Conservation (phyloP, 2,329 filamentous ascomycete species). For the Trichoderma asperellum region DNA sequence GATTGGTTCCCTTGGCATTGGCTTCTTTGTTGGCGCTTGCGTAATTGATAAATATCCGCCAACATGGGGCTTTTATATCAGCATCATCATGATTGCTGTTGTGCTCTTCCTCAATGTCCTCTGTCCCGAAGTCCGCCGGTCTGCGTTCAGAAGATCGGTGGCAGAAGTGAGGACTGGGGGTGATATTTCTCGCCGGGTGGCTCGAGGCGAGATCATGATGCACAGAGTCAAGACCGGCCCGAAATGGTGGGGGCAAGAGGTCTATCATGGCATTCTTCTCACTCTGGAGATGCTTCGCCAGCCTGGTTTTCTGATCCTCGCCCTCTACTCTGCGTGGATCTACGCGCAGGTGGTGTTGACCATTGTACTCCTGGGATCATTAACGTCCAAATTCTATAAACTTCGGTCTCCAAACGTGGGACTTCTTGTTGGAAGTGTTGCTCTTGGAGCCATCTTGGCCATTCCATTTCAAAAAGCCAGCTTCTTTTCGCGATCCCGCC, state of each 20-base stretch:
- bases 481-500: conserved; percentile 67
- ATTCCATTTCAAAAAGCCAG: conserved; percentile 76
- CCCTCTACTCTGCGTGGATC: conserved; percentile 76
- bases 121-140: conserved; percentile 71
- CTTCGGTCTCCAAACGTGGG: conserved; percentile 69
- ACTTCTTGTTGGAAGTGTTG: conserved; percentile 65
- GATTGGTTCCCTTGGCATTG: conserved; percentile 70
- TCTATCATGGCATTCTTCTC: conserved; percentile 70
- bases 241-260: conserved; percentile 76
- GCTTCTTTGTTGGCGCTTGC: conserved; percentile 71
- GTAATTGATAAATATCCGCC: conserved; percentile 68
- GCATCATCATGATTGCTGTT: conserved; percentile 66
- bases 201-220: conserved; percentile 75
- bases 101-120: conserved; percentile 72
- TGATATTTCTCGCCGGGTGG: conserved; percentile 61
- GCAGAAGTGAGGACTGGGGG: conserved; percentile 63
- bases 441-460: conserved; percentile 69
- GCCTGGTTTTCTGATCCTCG: conserved; percentile 71
- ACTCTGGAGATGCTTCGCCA: conserved; percentile 73
- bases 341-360: conserved; percentile 76
- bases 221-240: conserved; percentile 73
- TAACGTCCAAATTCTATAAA: conserved; percentile 70
- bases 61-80: conserved; percentile 76
- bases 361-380: conserved; percentile 71
- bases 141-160: conserved; percentile 69